These are phyloP conservation scores for Pelargonium citronellum DNA, from an alignment of 441 rosid species.

Conservation along the genomic window DNA sequence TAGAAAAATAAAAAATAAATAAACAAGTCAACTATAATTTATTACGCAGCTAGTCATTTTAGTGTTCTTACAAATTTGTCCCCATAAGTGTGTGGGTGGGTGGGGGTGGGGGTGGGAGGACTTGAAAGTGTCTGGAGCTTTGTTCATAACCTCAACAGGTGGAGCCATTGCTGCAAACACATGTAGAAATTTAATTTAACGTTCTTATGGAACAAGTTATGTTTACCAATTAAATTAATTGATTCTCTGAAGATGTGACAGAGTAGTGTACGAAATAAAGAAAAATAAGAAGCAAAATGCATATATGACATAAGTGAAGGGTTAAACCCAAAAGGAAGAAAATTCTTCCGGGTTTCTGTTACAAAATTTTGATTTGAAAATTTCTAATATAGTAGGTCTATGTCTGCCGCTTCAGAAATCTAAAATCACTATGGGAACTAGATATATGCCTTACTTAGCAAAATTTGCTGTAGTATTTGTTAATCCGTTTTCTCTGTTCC, in stretches of 20 bases:
- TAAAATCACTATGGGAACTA: too few relatives aligned
- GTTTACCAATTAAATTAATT: neutral
- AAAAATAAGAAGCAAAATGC: neutral
- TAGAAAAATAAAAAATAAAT: neutral
- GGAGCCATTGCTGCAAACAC: slow-evolving; percentile 30
- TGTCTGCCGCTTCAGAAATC: too few relatives aligned
- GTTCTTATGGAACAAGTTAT: neutral
- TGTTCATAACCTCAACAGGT: slow-evolving; percentile 47
- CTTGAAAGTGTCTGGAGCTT: slow-evolving; percentile 31
- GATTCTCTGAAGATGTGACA: neutral
- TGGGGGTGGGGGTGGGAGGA: slow-evolving; percentile 25
- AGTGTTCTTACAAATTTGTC: neutral
- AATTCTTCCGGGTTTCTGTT: too few relatives aligned
- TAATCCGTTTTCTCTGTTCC: too few relatives aligned
- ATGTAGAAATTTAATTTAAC: neutral
- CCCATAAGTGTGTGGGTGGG: neutral
- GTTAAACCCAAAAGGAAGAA: too few relatives aligned
- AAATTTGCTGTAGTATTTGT: too few relatives aligned
- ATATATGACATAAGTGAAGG: neutral
- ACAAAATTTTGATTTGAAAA: too few relatives aligned
- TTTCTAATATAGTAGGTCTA: too few relatives aligned
- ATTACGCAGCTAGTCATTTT: neutral
- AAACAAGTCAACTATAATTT: neutral
- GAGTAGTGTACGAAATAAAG: neutral
- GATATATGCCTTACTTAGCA: too few relatives aligned